Evolutionary conservation across 805 yeast species (phyloP).

Genomic region (Hanseniaspora nectarophila): DNA sequence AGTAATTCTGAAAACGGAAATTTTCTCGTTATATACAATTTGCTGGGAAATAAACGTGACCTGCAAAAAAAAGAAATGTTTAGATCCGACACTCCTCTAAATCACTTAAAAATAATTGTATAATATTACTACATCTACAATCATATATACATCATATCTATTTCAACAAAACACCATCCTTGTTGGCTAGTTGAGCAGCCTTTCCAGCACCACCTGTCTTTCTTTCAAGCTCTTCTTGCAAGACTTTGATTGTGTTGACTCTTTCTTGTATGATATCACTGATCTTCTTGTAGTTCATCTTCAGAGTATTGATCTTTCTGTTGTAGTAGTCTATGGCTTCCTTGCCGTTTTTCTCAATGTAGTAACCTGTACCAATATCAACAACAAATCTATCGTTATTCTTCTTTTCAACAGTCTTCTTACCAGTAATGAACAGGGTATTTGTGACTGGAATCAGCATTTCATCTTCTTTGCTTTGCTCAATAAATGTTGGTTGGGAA

Average conservation of each 20-base stretch:
- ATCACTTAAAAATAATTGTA: too few relatives aligned
- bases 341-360: conserved; percentile 59
- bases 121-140: not conserved
- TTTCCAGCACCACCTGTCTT: conserved; percentile 1
- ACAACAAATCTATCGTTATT: conserved; percentile 64
- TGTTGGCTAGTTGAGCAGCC: conserved; percentile 25
- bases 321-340: conserved; percentile 65
- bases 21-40: too few relatives aligned
- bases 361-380: conserved; percentile 94
- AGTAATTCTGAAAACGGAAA: conserved; percentile 1
- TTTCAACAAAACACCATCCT: conserved; percentile 22
- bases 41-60: too few relatives aligned
- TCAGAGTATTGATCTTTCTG: conserved; percentile 58
- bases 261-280: conserved; percentile 62
- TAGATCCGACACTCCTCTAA: conserved; percentile 35
- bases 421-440: conserved; percentile 83
- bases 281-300: conserved; percentile 59
- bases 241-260: conserved; percentile 33
- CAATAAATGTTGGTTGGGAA: conserved; percentile 22
- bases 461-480: conserved; percentile 34
- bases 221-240: conserved; percentile 16
- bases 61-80: not conserved
- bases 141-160: not conserved
- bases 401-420: conserved; percentile 29
- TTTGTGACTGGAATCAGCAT: conserved; percentile 79